These are phyloP conservation scores for Pestalotiopsis sp. DNA, from an alignment of 2,329 filamentous ascomycete genomes.

Conservation along the genomic window DNA sequence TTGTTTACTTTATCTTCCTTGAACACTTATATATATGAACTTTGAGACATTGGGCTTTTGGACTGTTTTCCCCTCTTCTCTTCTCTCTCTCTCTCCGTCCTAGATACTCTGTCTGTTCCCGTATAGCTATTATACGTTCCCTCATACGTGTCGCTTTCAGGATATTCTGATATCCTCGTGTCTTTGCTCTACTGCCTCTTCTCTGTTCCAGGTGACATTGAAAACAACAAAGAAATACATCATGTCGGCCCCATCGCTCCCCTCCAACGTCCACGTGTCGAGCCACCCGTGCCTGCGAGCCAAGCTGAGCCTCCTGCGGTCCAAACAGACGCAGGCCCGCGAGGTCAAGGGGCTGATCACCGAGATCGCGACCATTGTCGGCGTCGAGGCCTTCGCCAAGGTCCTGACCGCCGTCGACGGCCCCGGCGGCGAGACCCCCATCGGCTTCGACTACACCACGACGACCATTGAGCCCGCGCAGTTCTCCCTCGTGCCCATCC, in stretches of 20 bases:
- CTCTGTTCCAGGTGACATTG: background rate
- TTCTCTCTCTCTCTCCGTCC: background rate
- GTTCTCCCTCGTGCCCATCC: conserved; percentile 85
- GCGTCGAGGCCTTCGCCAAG: conserved; percentile 75
- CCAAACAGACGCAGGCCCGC: conserved; percentile 66
- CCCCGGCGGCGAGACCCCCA: conserved; percentile 74
- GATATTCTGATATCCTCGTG: background rate
- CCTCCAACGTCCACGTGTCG: conserved; percentile 74
- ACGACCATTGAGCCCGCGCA: conserved; percentile 63
- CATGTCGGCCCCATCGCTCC: conserved; percentile 37
- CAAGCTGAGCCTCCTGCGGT: conserved; percentile 89
- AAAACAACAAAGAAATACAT: background rate
- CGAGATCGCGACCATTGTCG: conserved; percentile 83
- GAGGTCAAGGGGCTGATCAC: conserved; percentile 83
- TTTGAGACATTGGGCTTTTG: background rate
- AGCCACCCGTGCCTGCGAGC: conserved; percentile 82
- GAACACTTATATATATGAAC: background rate
- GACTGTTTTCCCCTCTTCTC: background rate
- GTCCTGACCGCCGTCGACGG: conserved; percentile 60
- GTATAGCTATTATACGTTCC: background rate
- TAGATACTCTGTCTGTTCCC: background rate
- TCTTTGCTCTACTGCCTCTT: background rate
- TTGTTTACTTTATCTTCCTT: background rate
- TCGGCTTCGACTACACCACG: conserved; percentile 75
- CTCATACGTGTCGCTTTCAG: background rate